Evolutionary conservation across 495 filamentous ascomycete genomes (phyloP).

Genomic region (Penicillium mononematosum): DNA sequence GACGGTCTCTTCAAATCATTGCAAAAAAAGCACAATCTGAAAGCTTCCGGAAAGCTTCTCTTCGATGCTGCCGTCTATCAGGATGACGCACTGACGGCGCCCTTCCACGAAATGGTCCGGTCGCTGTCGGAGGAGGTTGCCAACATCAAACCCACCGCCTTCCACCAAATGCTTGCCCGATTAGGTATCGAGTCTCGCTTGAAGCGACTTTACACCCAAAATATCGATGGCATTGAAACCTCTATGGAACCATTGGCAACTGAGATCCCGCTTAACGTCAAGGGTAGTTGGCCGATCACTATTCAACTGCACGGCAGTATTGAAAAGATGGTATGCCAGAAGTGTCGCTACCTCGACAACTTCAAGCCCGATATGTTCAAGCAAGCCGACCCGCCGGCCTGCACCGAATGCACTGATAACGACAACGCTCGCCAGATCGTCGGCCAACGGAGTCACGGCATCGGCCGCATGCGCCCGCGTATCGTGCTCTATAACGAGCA

Average conservation of each 20-base stretch:
- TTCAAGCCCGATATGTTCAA: constrained; percentile 80
- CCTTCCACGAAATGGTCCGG: constrained; percentile 95
- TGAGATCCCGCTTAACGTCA: constrained; percentile 65
- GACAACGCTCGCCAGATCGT: constrained; percentile 75
- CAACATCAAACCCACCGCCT: constrained; percentile 76
- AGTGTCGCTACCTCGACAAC: constrained; percentile 73
- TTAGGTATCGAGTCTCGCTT: constrained; percentile 85
- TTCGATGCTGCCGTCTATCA: constrained; percentile 98
- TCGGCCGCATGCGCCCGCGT: constrained; percentile 84
- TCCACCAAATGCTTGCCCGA: constrained; percentile 91
- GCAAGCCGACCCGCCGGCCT: constrained; percentile 80
- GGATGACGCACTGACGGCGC: constrained; percentile 78
- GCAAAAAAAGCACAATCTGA: constrained; percentile 81
- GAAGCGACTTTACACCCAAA: constrained; percentile 92
- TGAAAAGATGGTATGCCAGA: constrained; percentile 93
- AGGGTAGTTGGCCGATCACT: constrained; percentile 89
- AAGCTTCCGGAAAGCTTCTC: constrained; percentile 89
- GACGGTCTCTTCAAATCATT: constrained; percentile 83
- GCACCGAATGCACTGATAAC: constrained; percentile 68
- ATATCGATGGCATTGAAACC: constrained; percentile 93
- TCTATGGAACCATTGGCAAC: constrained; percentile 77
- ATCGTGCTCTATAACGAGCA: constrained; percentile 98
- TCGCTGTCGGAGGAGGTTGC: constrained; percentile 73
- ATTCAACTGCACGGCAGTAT: constrained; percentile 94
- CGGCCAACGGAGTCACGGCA: constrained; percentile 89